Evolutionary conservation across 768 basidiomycete species (phyloP).

Genomic region (Suillus paluster): DNA sequence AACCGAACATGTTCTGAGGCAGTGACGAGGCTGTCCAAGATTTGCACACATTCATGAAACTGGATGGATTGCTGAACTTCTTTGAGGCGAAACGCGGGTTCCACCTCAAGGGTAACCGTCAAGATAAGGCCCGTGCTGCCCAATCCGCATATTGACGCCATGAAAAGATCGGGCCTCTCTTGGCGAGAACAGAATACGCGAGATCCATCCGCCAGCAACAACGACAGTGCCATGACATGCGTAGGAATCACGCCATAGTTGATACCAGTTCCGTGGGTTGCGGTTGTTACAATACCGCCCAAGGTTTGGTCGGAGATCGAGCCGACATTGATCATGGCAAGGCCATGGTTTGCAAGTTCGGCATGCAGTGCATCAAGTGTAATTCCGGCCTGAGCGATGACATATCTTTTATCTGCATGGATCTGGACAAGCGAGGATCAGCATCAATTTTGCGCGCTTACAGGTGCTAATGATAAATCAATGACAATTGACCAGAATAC

Average conservation of each 20-base stretch:
- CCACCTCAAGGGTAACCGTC: conserved; percentile 75
- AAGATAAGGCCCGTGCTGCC: conserved; percentile 91
- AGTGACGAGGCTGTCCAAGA: conserved; percentile 57
- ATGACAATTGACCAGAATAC: conserved; percentile 8
- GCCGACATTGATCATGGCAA: conserved; percentile 92
- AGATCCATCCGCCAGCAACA: conserved; percentile 79
- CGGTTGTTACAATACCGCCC: conserved; percentile 90
- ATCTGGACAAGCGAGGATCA: conserved; percentile 50
- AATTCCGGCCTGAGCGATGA: conserved; percentile 80
- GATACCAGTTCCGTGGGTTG: conserved; percentile 92
- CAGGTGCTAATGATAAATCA: conserved; percentile 10
- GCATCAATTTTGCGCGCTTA: conserved; percentile 1
- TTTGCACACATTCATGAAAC: conserved; percentile 65
- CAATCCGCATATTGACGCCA: conserved; percentile 88
- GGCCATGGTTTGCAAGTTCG: conserved; percentile 61
- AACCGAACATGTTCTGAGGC: conserved; percentile 89
- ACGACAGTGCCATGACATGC: conserved; percentile 72
- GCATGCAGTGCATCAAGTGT: conserved; percentile 75
- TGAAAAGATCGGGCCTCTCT: conserved; percentile 76
- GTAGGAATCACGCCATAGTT: conserved; percentile 81
- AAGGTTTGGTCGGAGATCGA: conserved; percentile 97
- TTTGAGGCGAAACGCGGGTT: conserved; percentile 78
- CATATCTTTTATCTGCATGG: conserved; percentile 65
- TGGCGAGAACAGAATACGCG: conserved; percentile 67
- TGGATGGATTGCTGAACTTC: conserved; percentile 66